phyloP scores from a whole-genome alignment of 495 filamentous ascomycete species.

The Arthonia radiata region DNA sequence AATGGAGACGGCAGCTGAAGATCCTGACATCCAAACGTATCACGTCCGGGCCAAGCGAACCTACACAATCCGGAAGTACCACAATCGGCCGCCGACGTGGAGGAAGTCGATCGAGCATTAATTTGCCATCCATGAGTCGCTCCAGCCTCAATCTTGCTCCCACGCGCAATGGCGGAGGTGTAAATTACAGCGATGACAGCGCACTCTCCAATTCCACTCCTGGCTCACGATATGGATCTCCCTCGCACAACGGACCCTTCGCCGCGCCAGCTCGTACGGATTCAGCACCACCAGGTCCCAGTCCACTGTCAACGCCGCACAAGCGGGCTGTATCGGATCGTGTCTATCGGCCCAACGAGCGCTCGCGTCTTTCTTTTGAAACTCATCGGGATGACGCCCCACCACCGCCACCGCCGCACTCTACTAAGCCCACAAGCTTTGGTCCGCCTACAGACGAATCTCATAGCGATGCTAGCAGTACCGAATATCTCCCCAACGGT shows the following conservation, averaged over 20 bases:
- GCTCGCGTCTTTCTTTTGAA: too few relatives aligned
- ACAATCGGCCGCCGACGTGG: slow-evolving; percentile 28
- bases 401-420: background rate
- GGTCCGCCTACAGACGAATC: slow-evolving; percentile 5
- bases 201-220: too few relatives aligned
- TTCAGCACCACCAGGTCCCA: too few relatives aligned
- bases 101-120: slow-evolving; percentile 15
- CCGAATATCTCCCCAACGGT: background rate
- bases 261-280: too few relatives aligned
- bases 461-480: background rate
- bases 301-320: too few relatives aligned
- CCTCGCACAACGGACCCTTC: too few relatives aligned
- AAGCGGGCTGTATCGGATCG: too few relatives aligned
- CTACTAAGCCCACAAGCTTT: slow-evolving; percentile 1
- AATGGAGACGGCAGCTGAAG: slow-evolving; percentile 78
- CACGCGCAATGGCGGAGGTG: background rate
- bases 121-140: slow-evolving; percentile 7
- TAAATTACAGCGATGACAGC: slow-evolving; percentile 1
- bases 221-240: too few relatives aligned
- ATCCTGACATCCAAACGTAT: slow-evolving; percentile 69
- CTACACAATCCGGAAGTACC: slow-evolving; percentile 30
- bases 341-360: too few relatives aligned
- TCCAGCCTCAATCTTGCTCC: slow-evolving; percentile 17
- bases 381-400: too few relatives aligned
- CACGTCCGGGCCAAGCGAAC: slow-evolving; percentile 19